Base-by-base conservation (phyloP, 2,329 filamentous ascomycete species). In the Phoma herbarum region DNA sequence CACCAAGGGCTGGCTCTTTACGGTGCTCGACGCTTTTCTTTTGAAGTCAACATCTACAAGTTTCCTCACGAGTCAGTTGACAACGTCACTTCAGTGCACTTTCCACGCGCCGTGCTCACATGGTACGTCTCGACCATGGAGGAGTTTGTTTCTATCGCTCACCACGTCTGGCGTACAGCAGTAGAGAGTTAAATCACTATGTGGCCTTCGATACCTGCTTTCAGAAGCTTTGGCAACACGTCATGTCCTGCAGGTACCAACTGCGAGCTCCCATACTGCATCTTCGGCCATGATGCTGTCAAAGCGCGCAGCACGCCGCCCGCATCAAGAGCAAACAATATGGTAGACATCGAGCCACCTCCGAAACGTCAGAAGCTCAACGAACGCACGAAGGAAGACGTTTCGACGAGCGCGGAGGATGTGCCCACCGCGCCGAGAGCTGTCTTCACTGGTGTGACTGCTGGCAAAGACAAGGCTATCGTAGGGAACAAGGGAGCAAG, bases 181-280 rank as follows among this genome's bases (percentile, higher is more conserved):
- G 31, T 50, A 54, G 50, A 12, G n/a, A 41, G 4, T 14, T 26
- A 45, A 37, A 28, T 48, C 58, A 56, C 5, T 42, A 75, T 75
- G 73, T 75, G 72, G 71, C 71, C 73, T 12, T 72, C 68, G 14
- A 16, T 63, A 28, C 59, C 71, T 26, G 61, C 65, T 20, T 70
- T 64, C 59, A 69, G 66, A 29, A 62, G 61, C 47, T 75, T 74
- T 53, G 60, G 62, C 37, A 67, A 61, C 11, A 46, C 70, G 35
- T 16, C 77, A 26, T 89, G 86, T 71, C 86, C 86, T 9, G 77
- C 81, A 61, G 80, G 79, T 51, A 44, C 74, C 25, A 58, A 62
- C 18, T 89, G 86, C 73, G 67, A 73, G 28, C 75, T 88, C 12
- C 76, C 83, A 14, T 81, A 82, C 61, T 89, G 86, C 75, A 82